phyloP scores from a whole-genome alignment of 2,329 filamentous ascomycete species.

The Microdochium trichocladiopsis region DNA sequence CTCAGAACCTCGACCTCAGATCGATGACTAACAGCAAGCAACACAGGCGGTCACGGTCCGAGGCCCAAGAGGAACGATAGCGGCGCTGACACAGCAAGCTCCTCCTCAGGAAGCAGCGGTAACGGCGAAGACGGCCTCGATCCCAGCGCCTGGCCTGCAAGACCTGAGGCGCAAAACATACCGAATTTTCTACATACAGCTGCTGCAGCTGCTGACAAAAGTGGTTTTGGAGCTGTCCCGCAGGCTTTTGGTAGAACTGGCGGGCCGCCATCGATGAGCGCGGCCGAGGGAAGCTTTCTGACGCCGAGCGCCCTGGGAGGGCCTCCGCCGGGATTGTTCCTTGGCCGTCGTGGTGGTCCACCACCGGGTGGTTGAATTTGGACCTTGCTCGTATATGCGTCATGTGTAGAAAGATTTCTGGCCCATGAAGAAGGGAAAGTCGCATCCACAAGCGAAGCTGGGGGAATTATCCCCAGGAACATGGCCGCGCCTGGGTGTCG shows the following conservation, averaged over 20 bases:
- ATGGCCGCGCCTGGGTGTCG: too few relatives aligned
- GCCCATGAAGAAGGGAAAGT: too few relatives aligned
- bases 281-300: neutral
- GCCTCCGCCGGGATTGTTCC: neutral
- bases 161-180: too few relatives aligned
- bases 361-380: neutral
- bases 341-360: neutral
- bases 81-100: neutral
- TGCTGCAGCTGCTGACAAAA: neutral
- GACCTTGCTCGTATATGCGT: neutral
- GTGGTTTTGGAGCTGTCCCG: neutral
- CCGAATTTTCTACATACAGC: too few relatives aligned
- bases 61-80: neutral
- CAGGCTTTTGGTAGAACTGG: neutral
- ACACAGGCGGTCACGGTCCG: too few relatives aligned
- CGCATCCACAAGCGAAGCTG: too few relatives aligned
- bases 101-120: neutral
- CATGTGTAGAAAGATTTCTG: too few relatives aligned
- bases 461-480: too few relatives aligned
- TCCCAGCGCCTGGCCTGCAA: too few relatives aligned
- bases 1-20: too few relatives aligned
- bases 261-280: neutral
- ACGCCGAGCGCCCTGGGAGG: neutral
- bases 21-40: too few relatives aligned
- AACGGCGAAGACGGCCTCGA: neutral